Evolutionary conservation across 192 early-diverging fungal species (phyloP), one percentile per base, ranked within the genome.

Genomic region (Umbelopsis vinacea): DNA sequence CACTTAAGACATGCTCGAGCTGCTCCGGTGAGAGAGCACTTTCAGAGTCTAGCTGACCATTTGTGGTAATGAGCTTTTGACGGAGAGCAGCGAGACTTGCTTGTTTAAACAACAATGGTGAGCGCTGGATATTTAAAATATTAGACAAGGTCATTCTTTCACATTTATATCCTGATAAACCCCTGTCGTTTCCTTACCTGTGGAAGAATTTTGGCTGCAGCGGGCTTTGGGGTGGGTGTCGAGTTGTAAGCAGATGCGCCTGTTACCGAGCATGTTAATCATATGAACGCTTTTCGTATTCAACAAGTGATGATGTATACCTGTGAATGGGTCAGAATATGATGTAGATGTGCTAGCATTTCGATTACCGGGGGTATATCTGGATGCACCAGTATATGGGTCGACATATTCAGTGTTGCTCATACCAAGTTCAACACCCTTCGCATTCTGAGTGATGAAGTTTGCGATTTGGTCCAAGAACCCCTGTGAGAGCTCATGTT

Each of bases 381-480:
- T 85, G 47, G 72, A 10, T 22, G 19, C 72, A 81, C 88, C 88
- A 10, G 88, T 89, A 46, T 82, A 79, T 24, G 88, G 88, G 69
- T 89, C 88, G 12, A 69, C 75, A 54, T 78, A 75, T 23, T 81
- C 46, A 6, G 73, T 66, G 17, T 69, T 53, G 26, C 60, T 47
- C 12, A 67, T 46, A 17, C 90, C 92, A 54, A 93, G 19, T 45
- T 85, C 82, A 6, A 86, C 86, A 17, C 79, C 89, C 10, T 87
- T 80, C 8, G 96, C 83, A 77, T 98, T 99, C 53, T 88, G 87
- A 9, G 85, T 89, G 47, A 99, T 97, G 79, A 99, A 99, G 70
- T 95, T 86, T 6, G 92, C 98, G 45, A 99, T 91, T 70, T 96
- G 90, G 63, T 99, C 98, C 74, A 98, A 75, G 70, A 91, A 96